phyloP scores from a whole-genome alignment of 164 flowering plant genomes.

The Nymphaea thermarum region DNA sequence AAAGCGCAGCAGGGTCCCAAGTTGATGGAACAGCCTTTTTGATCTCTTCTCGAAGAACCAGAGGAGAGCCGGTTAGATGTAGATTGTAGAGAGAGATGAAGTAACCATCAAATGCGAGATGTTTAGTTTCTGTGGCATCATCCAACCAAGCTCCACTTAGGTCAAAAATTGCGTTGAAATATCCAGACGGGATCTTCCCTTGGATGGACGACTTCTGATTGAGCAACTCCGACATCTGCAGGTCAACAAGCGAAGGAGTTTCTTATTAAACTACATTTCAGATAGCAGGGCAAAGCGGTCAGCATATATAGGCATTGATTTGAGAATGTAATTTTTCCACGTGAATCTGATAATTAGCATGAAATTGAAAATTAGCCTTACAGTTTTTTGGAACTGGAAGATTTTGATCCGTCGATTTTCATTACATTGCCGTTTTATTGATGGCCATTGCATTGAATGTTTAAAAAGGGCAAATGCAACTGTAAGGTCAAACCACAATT shows the following conservation, averaged over 20 bases:
- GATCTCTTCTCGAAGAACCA: slow-evolving; percentile 56
- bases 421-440: no score
- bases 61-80: slow-evolving; percentile 61
- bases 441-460: no score
- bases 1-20: slow-evolving; percentile 40
- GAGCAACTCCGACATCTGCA: slow-evolving; percentile 86
- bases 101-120: slow-evolving; percentile 84
- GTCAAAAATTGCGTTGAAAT: slow-evolving; percentile 66
- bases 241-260: slow-evolving; percentile 2
- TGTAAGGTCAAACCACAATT: no score
- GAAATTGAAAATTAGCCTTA: no score
- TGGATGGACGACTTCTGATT: slow-evolving; percentile 76
- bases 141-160: slow-evolving; percentile 70
- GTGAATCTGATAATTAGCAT: no score
- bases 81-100: slow-evolving; percentile 69
- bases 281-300: no score
- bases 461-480: no score
- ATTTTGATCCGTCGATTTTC: no score
- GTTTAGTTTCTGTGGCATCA: slow-evolving; percentile 65
- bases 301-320: no score
- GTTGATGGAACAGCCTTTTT: slow-evolving; percentile 73
- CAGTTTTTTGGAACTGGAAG: no score
- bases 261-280: no score
- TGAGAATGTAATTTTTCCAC: no score
- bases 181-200: slow-evolving; percentile 90